Evolutionary conservation across 2,329 filamentous ascomycete genomes (phyloP).

Genomic region (Ascochyta fabae): DNA sequence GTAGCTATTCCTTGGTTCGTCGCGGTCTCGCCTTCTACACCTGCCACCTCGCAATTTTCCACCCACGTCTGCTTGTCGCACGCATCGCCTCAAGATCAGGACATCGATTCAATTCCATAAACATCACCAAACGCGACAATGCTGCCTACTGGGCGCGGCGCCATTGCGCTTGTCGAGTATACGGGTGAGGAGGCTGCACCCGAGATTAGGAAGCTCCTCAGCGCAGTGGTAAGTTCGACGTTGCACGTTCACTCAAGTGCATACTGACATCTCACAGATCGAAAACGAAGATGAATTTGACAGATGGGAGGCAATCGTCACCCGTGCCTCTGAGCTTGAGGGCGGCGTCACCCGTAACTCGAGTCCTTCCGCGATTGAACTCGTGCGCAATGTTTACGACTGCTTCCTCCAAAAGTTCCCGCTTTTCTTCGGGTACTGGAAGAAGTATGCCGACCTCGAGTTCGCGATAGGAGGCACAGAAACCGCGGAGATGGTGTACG

Average conservation of each 20-base stretch:
- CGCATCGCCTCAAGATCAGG: background rate
- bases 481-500: conserved; percentile 97
- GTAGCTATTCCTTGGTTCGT: conserved; percentile 13
- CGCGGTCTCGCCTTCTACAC: conserved; percentile 15
- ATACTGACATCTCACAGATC: conserved; percentile 50
- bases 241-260: background rate
- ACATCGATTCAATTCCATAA: background rate
- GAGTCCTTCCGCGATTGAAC: conserved; percentile 87
- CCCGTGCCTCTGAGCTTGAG: conserved; percentile 81
- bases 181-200: conserved; percentile 42
- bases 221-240: conserved; percentile 71
- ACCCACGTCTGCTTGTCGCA: background rate
- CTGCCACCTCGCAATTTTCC: conserved; percentile 2
- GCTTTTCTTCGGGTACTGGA: conserved; percentile 97
- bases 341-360: conserved; percentile 96
- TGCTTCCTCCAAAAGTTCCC: conserved; percentile 94
- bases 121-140: conserved; percentile 25
- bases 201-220: conserved; percentile 79
- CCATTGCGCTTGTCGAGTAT: conserved; percentile 41
- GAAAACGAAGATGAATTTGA: conserved; percentile 90
- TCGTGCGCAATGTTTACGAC: conserved; percentile 87
- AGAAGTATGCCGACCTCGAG: conserved; percentile 97
- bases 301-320: conserved; percentile 90
- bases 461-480: conserved; percentile 97
- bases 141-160: conserved; percentile 39